phyloP scores from a whole-genome alignment of 73 alveolate species.

The Symbiodinium pilosum region DNA sequence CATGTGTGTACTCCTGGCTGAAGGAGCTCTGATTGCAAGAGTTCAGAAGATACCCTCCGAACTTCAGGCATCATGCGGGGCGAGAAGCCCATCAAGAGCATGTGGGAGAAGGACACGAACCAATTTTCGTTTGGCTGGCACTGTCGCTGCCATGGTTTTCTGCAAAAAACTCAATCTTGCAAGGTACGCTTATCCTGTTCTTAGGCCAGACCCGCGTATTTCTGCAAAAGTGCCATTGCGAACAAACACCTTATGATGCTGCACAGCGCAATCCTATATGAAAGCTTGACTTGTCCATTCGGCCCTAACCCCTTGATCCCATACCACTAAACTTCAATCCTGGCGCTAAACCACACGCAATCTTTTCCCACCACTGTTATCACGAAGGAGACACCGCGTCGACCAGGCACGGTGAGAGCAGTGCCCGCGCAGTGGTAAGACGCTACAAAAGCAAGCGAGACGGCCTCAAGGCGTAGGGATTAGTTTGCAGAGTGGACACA shows the following conservation, averaged over 20 bases:
- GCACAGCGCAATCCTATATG: no score
- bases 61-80: conserved; percentile 10
- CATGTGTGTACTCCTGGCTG: no score
- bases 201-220: no score
- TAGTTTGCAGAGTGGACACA: no score
- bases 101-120: conserved; percentile 9
- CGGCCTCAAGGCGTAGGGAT: no score
- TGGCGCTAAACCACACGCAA: not conserved
- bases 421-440: not conserved
- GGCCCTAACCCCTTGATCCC: not conserved
- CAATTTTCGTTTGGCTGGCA: no score
- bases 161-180: not conserved
- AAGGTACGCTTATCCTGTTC: not conserved
- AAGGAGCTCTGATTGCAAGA: no score
- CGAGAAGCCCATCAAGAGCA: conserved; percentile 22
- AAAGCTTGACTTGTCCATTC: no score
- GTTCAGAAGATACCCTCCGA: no score
- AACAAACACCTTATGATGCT: no score
- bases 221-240: no score
- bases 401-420: not conserved
- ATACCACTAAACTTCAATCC: not conserved
- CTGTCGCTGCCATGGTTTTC: not conserved
- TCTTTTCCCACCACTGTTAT: not conserved
- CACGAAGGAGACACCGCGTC: not conserved
- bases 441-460: no score